Conservation (phyloP, 495 filamentous ascomycete genomes). For the Aspergillus taichungensis region DNA sequence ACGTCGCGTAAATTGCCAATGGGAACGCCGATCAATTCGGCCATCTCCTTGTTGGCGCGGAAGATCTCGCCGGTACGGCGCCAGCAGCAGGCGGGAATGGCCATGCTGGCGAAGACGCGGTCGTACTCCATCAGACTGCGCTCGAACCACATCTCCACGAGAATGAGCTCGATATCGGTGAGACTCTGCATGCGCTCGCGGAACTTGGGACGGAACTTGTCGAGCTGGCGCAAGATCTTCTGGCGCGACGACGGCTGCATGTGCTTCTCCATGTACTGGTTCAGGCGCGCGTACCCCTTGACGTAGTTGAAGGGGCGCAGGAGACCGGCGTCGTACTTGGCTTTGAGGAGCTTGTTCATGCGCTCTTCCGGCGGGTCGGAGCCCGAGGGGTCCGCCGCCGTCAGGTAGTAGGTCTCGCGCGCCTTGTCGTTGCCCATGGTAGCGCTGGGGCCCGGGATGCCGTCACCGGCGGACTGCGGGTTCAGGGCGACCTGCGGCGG, state of each 20-base stretch:
- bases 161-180: slow-evolving; percentile 84
- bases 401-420: slow-evolving; percentile 87
- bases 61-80: slow-evolving; percentile 95
- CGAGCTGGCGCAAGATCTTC: slow-evolving; percentile 82
- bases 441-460: slow-evolving; percentile 51
- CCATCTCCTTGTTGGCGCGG: slow-evolving; percentile 97
- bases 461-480: slow-evolving; percentile 41
- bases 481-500: slow-evolving; percentile 29
- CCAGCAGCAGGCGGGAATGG: slow-evolving; percentile 96
- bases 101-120: slow-evolving; percentile 97
- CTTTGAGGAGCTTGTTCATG: slow-evolving; percentile 88
- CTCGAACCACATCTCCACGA: slow-evolving; percentile 99
- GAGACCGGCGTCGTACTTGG: slow-evolving; percentile 90
- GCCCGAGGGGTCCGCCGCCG: slow-evolving; percentile 88
- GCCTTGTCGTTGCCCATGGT: slow-evolving; percentile 67
- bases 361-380: slow-evolving; percentile 87
- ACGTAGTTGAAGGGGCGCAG: slow-evolving; percentile 97
- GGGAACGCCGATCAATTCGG: slow-evolving; percentile 86
- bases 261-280: slow-evolving; percentile 82
- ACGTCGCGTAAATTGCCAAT: slow-evolving; percentile 88
- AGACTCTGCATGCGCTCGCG: slow-evolving; percentile 86
- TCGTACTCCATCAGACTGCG: slow-evolving; percentile 92
- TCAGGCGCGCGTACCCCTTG: slow-evolving; percentile 83
- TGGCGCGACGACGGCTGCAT: slow-evolving; percentile 69
- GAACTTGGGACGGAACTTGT: slow-evolving; percentile 91